Conservation (phyloP, 2,329 filamentous ascomycete species). For the Calonectria multiphialidica region DNA sequence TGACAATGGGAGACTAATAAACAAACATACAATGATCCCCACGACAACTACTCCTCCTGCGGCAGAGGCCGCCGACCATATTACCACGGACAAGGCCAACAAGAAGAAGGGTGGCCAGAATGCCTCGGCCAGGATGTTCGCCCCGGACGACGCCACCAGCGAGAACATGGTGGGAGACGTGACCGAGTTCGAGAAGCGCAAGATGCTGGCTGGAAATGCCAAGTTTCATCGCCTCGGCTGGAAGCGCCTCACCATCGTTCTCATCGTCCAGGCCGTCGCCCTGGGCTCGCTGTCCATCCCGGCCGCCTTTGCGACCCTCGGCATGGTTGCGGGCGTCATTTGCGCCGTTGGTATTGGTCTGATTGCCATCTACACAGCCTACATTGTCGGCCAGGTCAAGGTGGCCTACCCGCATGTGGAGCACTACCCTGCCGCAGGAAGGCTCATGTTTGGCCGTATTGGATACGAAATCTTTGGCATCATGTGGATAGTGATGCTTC, state of each 20-base stretch:
- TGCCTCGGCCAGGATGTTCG: constrained; percentile 1
- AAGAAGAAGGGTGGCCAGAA: neutral
- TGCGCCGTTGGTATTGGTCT: constrained; percentile 48
- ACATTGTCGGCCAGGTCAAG: constrained; percentile 55
- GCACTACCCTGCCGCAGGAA: constrained; percentile 73
- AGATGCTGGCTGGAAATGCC: constrained; percentile 31
- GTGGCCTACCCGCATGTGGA: constrained; percentile 63
- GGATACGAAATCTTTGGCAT: constrained; percentile 69
- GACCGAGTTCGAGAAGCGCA: constrained; percentile 33
- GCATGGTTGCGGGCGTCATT: constrained; percentile 50
- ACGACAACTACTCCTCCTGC: constrained; percentile 21
- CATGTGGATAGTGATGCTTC: constrained; percentile 69
- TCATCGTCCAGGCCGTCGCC: constrained; percentile 35
- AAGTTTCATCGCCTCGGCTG: constrained; percentile 35
- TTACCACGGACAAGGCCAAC: constrained; percentile 9
- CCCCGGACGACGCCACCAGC: constrained; percentile 20
- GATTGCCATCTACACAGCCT: constrained; percentile 53
- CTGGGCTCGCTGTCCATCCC: constrained; percentile 36
- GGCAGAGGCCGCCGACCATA: constrained; percentile 16
- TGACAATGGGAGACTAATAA: constrained; percentile 27
- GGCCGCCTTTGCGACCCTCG: constrained; percentile 32
- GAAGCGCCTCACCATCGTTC: constrained; percentile 33
- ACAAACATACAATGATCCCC: constrained; percentile 25
- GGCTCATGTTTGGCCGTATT: constrained; percentile 66
- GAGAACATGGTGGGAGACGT: constrained; percentile 30